Evolutionary conservation across 75 land plant species (phyloP).

Genomic region (Sequoiadendron giganteum): DNA sequence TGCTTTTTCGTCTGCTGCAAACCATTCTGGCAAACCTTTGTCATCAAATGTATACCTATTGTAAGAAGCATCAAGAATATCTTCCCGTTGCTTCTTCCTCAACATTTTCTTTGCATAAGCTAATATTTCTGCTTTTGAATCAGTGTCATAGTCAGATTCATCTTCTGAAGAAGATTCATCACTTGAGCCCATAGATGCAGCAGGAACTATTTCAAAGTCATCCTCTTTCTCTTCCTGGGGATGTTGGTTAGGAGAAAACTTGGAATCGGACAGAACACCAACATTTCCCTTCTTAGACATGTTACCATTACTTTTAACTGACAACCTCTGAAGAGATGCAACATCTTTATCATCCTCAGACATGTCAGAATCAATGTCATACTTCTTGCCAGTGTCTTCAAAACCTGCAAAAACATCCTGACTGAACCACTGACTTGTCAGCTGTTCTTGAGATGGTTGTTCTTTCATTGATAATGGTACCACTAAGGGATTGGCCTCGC

Average conservation of each 20-base stretch:
- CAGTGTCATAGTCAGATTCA: conserved; percentile 54
- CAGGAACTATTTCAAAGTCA: conserved; percentile 93
- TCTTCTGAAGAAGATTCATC: conserved; percentile 64
- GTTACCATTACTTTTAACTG: not conserved
- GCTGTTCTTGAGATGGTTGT: conserved; percentile 62
- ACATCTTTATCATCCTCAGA: conserved; percentile 18
- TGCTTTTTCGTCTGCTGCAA: conserved; percentile 74
- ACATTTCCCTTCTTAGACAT: not conserved
- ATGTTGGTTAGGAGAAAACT: conserved; percentile 12
- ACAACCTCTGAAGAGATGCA: not conserved
- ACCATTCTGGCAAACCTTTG: conserved; percentile 80
- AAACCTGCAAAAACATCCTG: conserved; percentile 88
- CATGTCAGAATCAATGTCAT: conserved; percentile 57
- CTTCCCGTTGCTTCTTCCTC: conserved; percentile 83
- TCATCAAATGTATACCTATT: conserved; percentile 92
- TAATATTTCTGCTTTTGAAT: conserved; percentile 80
- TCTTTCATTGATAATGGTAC: conserved; percentile 48
- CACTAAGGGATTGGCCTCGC: conserved; percentile 81
- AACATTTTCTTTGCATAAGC: conserved; percentile 97
- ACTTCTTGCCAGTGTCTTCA: conserved; percentile 33
- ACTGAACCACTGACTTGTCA: conserved; percentile 83
- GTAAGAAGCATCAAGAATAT: conserved; percentile 83
- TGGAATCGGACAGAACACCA: not conserved
- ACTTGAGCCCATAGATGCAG: conserved; percentile 47
- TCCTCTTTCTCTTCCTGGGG: conserved; percentile 23